These are phyloP conservation scores for Ormosia semicastrata DNA, from an alignment of 306 rosid species.

Conservation along the genomic window DNA sequence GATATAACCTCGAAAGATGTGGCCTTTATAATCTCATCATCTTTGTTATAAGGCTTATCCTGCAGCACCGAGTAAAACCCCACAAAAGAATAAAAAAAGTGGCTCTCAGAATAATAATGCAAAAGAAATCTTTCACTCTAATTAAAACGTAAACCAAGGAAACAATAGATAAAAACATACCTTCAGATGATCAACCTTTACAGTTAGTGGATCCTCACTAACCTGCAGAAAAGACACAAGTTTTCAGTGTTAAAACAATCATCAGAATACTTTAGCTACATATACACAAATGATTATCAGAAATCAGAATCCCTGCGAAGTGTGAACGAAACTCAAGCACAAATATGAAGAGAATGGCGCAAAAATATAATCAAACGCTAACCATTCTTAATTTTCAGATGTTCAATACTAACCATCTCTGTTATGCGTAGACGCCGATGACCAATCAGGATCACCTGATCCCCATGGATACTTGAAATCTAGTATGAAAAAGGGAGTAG, in stretches of 20 bases:
- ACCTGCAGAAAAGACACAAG: conserved; percentile 55
- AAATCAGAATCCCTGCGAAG: background rate
- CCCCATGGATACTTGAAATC: conserved; percentile 97
- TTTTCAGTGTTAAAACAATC: background rate
- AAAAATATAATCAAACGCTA: background rate
- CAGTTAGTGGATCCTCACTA: conserved; percentile 92
- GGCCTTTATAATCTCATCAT: conserved; percentile 92
- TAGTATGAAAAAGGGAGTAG: conserved; percentile 27
- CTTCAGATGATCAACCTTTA: conserved; percentile 99
- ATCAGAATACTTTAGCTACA: conserved; percentile 13
- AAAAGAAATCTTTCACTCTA: conserved; percentile 12
- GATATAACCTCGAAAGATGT: conserved; percentile 97
- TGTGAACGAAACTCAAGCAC: background rate
- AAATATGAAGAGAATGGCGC: background rate
- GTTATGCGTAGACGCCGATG: conserved; percentile 91
- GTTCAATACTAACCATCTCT: conserved; percentile 72
- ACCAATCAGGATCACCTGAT: conserved; percentile 92
- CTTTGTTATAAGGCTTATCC: conserved; percentile 91
- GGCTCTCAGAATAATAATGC: background rate
- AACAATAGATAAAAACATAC: conserved; percentile 38
- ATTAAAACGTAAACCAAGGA: background rate
- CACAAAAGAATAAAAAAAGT: background rate
- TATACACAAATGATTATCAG: conserved; percentile 4
- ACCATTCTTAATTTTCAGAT: conserved; percentile 19
- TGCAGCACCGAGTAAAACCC: conserved; percentile 39